A percentile compares a stretch with the other conserved stretches of the same genome.
phyloP scores from a whole-genome alignment of 2,329 filamentous ascomycete genomes.

The Botrytis paeoniae region DNA sequence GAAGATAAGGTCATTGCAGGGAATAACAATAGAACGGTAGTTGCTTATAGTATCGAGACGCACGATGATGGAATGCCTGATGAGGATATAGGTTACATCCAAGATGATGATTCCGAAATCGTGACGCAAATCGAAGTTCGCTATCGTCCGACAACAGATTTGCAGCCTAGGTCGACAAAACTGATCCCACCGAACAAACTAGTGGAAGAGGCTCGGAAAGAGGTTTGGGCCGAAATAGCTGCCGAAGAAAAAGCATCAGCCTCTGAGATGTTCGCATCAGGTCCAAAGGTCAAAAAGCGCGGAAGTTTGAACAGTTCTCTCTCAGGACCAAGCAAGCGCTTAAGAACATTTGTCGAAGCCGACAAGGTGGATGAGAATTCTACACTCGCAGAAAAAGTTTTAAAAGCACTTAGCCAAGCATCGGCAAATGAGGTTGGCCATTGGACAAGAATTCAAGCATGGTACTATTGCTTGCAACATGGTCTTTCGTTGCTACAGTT shows the following conservation, averaged over 20 bases:
- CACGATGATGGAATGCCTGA: slow-evolving; percentile 2
- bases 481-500: background rate
- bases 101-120: slow-evolving; percentile 1
- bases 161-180: slow-evolving; percentile 13
- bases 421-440: slow-evolving; percentile 6
- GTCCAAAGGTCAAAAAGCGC: background rate
- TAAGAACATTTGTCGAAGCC: slow-evolving; percentile 9
- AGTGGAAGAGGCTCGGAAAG: background rate
- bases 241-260: slow-evolving; percentile 9
- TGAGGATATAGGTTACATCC: background rate
- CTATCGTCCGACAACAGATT: slow-evolving; percentile 9
- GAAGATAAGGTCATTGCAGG: background rate
- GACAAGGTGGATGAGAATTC: background rate
- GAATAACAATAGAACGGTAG: background rate
- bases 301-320: background rate
- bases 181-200: background rate
- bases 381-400: background rate
- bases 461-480: slow-evolving; percentile 9
- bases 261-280: background rate
- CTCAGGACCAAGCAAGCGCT: background rate
- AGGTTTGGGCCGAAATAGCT: background rate
- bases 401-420: background rate
- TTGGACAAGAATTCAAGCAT: slow-evolving; percentile 17
- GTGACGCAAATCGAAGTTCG: slow-evolving; percentile 14
- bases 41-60: slow-evolving; percentile 2